phyloP scores from a whole-genome alignment of 345 rosid species.

The Syzygium aqueum region DNA sequence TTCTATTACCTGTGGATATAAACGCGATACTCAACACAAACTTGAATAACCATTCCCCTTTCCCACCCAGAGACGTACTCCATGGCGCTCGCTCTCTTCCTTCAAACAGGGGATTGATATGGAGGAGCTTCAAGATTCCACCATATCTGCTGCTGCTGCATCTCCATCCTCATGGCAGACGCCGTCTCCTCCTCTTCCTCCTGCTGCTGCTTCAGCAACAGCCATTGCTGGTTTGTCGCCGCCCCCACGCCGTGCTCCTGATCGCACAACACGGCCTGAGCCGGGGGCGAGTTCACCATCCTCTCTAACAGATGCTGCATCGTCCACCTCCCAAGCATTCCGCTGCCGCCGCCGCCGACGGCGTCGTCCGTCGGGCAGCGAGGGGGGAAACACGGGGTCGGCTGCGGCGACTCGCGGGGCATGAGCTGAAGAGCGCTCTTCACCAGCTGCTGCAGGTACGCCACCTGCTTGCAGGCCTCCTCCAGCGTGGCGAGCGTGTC shows the following conservation, averaged over 20 bases:
- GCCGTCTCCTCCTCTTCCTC: background rate
- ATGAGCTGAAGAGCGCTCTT: constrained; percentile 21
- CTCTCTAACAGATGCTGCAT: constrained; percentile 44
- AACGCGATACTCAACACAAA: background rate
- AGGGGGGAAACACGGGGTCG: background rate
- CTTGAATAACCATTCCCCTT: background rate
- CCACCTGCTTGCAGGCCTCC: constrained; percentile 52
- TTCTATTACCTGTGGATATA: background rate
- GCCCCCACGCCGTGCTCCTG: constrained; percentile 27
- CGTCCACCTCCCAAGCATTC: constrained; percentile 8
- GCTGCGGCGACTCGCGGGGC: constrained; percentile 2
- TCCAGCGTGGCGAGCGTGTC: constrained; percentile 35
- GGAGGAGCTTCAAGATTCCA: background rate
- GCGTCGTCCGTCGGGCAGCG: background rate
- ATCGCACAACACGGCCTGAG: constrained; percentile 30
- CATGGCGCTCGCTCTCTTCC: background rate
- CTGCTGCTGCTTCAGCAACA: background rate
- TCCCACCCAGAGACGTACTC: background rate
- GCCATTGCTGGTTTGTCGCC: background rate
- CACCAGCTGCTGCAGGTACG: constrained; percentile 50
- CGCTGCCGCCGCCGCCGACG: background rate
- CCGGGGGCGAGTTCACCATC: constrained; percentile 33
- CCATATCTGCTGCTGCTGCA: background rate
- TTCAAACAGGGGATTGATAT: background rate
- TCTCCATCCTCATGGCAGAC: background rate